Base-by-base conservation (phyloP, 1,139 yeast species). In the Geotrichum armillariae region DNA sequence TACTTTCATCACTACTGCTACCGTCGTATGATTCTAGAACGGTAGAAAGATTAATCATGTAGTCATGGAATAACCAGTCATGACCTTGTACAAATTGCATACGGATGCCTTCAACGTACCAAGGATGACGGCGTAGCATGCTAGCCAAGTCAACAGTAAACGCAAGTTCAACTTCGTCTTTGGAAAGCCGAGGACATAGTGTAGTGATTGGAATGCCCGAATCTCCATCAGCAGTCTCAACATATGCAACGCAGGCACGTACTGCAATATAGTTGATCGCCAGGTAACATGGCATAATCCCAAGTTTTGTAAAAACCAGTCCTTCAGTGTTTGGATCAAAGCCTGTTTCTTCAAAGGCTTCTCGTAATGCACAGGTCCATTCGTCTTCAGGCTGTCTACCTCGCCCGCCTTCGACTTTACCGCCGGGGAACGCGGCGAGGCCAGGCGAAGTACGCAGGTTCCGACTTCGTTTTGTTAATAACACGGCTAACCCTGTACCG, bases 371-470 rank as follows among this genome's bases (percentile, higher is more conserved):
- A 33, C 85, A 83, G 46, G 76, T 76, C 80, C 88, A 85, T 57
- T 84, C 88, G 14, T 77, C 66, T 64, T 88, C 96, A 3, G 71
- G 60, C 0, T 75, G 79, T 22, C 23, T 25, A 5, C 18, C 37
- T 14, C 17, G 8, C 12, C 21, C 23, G 8, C 11, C 9, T 29
- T 51, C 54, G 4, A 93, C 86, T 62, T 82, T 83, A 2, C 96
- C 96, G 2, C 96, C 96, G 3, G 96, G 96, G 11, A 89, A 71
- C 2, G 95, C 85, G 5, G 87, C 82, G 63, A 89, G 95, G 1
- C 96, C 95, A 0, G 93, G 87, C 66, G 87, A 89, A 50, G 76
- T 77, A 49, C 82, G 72, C 55, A 89, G 72, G 46, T 75, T 74
- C 44, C 85, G 74, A 3, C 93, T 83, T 57, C 96, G 68, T 55